Percentiles rank a stretch among this genome's conserved stretches.
These are phyloP conservation scores for Anisodus tanguticus DNA, from an alignment of 257 asterid species.

Conservation along the genomic window DNA sequence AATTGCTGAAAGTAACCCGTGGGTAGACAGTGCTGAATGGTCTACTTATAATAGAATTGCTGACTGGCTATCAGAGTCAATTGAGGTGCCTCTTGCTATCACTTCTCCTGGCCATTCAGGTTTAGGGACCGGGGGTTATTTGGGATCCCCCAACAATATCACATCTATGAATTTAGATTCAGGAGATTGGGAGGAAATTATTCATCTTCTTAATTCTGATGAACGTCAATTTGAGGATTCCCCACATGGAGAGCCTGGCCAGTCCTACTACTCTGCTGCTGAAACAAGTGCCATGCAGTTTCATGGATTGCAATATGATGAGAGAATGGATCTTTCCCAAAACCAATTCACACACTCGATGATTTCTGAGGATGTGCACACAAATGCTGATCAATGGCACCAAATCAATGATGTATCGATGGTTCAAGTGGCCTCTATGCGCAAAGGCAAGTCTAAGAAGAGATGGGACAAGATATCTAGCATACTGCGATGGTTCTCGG, in stretches of 20 bases:
- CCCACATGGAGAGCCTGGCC: neutral
- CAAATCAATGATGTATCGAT: too few species aligned
- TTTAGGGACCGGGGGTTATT: neutral
- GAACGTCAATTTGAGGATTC: neutral
- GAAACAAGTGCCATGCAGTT: neutral
- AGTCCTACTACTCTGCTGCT: neutral
- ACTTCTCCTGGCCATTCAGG: neutral
- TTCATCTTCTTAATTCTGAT: neutral
- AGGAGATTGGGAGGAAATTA: neutral
- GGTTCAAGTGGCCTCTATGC: neutral
- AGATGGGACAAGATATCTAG: neutral
- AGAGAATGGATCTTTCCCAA: neutral
- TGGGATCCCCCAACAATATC: accelerated
- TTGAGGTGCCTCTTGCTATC: neutral
- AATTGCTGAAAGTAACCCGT: neutral
- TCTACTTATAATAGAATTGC: neutral
- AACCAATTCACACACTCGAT: neutral
- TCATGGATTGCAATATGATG: neutral
- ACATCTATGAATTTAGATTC: neutral
- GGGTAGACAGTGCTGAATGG: neutral
- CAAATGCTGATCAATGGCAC: neutral
- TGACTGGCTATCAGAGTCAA: neutral
- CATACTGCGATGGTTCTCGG: neutral
- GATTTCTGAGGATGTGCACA: neutral
- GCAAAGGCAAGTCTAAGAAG: neutral